phyloP scores from a whole-genome alignment of 1,284 basidiomycete species.

The Pseudozyma sp. region DNA sequence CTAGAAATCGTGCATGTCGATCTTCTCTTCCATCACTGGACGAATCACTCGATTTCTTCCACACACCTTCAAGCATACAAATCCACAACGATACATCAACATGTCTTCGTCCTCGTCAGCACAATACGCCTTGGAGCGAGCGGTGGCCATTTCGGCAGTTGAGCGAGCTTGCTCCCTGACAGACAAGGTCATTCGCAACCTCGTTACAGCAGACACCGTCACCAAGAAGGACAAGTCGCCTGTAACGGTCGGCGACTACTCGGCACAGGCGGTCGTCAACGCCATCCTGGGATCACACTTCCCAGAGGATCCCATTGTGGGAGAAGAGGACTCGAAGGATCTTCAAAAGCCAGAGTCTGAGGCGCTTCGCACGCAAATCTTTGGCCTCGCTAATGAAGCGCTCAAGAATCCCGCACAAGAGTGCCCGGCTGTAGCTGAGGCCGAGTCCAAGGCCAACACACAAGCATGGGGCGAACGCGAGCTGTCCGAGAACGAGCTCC shows the following conservation, averaged over 20 bases:
- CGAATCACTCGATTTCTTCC: constrained; percentile 15
- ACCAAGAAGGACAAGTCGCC: constrained; percentile 95
- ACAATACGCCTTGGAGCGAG: constrained; percentile 72
- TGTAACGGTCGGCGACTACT: constrained; percentile 77
- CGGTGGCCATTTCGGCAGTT: constrained; percentile 88
- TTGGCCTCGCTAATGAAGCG: constrained; percentile 85
- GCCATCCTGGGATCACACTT: constrained; percentile 73
- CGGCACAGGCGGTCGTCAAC: constrained; percentile 66
- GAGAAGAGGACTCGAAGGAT: constrained; percentile 92
- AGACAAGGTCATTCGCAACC: constrained; percentile 85
- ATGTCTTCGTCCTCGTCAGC: constrained; percentile 36
- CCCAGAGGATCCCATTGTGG: constrained; percentile 88
- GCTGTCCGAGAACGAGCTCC: constrained; percentile 72
- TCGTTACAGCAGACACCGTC: constrained; percentile 85
- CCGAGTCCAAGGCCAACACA: constrained; percentile 69
- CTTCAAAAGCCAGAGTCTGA: constrained; percentile 69
- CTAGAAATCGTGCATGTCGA: constrained; percentile 22
- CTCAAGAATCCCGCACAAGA: constrained; percentile 70
- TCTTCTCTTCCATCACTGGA: background rate
- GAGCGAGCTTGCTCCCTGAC: constrained; percentile 81
- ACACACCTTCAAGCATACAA: background rate
- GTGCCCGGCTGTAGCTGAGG: constrained; percentile 69
- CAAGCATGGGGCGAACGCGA: constrained; percentile 69
- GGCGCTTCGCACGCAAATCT: constrained; percentile 77
- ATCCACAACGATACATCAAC: constrained; percentile 5